Evolutionary conservation across 306 rosid genomes (phyloP).

Genomic region (Ceratonia siliqua): DNA sequence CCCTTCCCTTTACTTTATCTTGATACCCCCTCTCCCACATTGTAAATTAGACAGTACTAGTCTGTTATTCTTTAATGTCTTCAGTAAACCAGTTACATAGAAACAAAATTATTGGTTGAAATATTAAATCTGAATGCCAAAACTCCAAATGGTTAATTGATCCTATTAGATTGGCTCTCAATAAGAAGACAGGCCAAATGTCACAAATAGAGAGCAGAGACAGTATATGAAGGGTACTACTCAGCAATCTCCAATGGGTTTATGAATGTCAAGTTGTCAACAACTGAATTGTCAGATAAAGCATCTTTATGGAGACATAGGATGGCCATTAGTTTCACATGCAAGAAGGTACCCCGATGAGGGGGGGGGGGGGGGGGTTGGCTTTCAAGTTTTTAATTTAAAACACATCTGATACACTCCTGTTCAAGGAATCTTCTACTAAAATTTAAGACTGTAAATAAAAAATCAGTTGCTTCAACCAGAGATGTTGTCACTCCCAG

Average conservation of each 20-base stretch:
- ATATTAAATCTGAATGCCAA: not conserved
- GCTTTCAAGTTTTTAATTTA: constrained; percentile 12
- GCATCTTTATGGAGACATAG: not conserved
- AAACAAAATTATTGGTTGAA: constrained; percentile 10
- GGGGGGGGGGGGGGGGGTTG: not conserved
- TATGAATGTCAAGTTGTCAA: not conserved
- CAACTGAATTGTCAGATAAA: not conserved
- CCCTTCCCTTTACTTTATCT: constrained; percentile 8
- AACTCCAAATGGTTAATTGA: constrained; percentile 11
- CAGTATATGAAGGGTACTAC: not conserved
- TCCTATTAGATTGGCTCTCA: not conserved
- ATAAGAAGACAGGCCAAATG: constrained; percentile 9
- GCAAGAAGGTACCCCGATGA: not conserved
- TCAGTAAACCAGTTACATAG: constrained; percentile 8
- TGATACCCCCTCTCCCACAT: not conserved
- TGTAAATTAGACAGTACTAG: constrained; percentile 1
- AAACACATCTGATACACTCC: not conserved
- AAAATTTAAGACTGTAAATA: not conserved
- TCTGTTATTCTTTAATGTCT: constrained; percentile 15
- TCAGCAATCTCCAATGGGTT: not conserved
- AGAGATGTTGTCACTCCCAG: constrained; percentile 5
- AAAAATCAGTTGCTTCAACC: constrained; percentile 24
- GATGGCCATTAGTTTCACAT: not conserved
- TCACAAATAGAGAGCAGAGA: not conserved
- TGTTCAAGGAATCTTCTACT: not conserved